Base-by-base conservation (phyloP, 768 basidiomycete genomes). In the Mycena vitilis region DNA sequence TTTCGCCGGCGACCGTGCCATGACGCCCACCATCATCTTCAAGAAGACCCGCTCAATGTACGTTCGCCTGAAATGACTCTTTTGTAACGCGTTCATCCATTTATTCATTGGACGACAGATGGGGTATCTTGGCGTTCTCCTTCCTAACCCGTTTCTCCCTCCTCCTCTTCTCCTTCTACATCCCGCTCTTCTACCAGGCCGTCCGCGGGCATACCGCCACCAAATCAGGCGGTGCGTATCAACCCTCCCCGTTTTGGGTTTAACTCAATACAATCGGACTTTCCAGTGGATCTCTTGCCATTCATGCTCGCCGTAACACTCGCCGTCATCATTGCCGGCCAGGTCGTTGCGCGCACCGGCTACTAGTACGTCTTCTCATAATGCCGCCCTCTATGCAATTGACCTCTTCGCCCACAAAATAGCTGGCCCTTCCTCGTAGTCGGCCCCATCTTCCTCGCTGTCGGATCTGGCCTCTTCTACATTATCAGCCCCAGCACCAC, bases 121-220 rank as follows among this genome's bases (percentile, higher is more conserved):
- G 40, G 12, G 65, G 59, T 4, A 66, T 66, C 38, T n/a, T 53
- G 23, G 13, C 36, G 16, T 70, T 68, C 48, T 47, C 60, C 30
- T 64, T 64, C n/a, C 52, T 58, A 20, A 60, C 47, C n/a, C 69
- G 56, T 9, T 61, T 70, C 57, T 48, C 54, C 4, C 23, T 73
- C 34, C 58, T 71, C 34, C 30, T 63, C 12, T 72, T 38, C 60
- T 69, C 68, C n/a, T 72, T 60, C 57, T 71, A 73, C 53, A 62
- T 73, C 18, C 73, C 73, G 13, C 56, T 72, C n/a, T 71, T 58
- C 58, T 74, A 68, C 51, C 73, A 74, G 45, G 69, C 66, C 3
- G 68, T 64, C 0, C 38, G 56, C 37, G 22, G 49, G 42, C 40
- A 22, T 13, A 64, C 53, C 25, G 70, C 73, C n/a, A 66, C 63